These are phyloP conservation scores for Peronospora destructor DNA, from an alignment of 352 stramenopile genomes.

Conservation along the genomic window DNA sequence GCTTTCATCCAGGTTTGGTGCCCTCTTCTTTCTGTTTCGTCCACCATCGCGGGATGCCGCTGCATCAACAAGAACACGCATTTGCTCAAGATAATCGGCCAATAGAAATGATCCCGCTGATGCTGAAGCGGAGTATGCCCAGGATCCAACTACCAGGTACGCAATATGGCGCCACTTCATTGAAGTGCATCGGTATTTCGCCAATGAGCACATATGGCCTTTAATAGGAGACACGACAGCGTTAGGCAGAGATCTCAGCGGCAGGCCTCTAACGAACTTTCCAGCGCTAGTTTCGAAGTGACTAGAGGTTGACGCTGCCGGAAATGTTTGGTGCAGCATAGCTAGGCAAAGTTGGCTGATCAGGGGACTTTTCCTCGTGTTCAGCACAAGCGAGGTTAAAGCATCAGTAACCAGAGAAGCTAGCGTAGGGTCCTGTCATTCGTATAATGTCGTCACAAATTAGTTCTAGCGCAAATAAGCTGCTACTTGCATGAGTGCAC, in stretches of 20 bases:
- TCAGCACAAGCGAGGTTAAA: conserved; percentile 32
- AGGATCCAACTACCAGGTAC: conserved; percentile 55
- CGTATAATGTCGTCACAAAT: conserved; percentile 6
- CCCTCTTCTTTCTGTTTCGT: conserved; percentile 6
- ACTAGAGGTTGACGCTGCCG: conserved; percentile 8
- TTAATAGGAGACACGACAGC: conserved; percentile 29
- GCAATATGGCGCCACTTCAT: conserved; percentile 44
- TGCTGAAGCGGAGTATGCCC: conserved; percentile 33
- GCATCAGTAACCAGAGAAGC: conserved; percentile 37
- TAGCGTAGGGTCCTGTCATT: conserved; percentile 39
- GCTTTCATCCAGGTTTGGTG: conserved; percentile 10
- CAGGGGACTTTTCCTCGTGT: conserved; percentile 35
- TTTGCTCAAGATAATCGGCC: conserved; percentile 43
- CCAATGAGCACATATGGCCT: conserved; percentile 32
- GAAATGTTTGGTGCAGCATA: conserved; percentile 56
- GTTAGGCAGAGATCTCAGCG: conserved; percentile 27
- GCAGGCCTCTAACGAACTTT: conserved; percentile 24
- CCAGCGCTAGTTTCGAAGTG: conserved; percentile 14
- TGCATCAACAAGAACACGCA: conserved; percentile 35
- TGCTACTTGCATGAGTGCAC: neutral
- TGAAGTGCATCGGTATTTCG: conserved; percentile 38
- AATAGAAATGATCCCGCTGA: conserved; percentile 28
- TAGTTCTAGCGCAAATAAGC: neutral
- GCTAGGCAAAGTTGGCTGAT: conserved; percentile 50
- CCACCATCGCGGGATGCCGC: conserved; percentile 10